A percentile compares a stretch with the other conserved stretches of the same genome.
Conservation (phyloP, 2,329 filamentous ascomycete genomes). For the Helminthosporium solani region DNA sequence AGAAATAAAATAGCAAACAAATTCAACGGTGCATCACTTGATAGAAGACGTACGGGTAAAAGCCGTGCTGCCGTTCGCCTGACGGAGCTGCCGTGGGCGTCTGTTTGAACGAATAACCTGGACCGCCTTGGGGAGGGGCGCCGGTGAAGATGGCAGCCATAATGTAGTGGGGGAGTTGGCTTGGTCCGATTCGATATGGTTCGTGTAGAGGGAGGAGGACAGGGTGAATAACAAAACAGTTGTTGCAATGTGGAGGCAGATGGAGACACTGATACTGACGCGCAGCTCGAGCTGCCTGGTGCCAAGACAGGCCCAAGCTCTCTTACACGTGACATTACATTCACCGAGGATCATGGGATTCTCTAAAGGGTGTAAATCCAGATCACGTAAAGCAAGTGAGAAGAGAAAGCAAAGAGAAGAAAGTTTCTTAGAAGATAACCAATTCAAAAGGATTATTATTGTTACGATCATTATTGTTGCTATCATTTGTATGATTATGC, state of each 20-base stretch:
- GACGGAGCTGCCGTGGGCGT: constrained; percentile 49
- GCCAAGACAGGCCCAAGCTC: constrained; percentile 12
- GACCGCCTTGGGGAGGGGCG: constrained; percentile 52
- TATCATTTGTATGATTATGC: constrained; percentile 14
- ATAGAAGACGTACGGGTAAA: constrained; percentile 85
- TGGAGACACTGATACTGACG: constrained; percentile 28
- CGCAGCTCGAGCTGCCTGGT: constrained; percentile 22
- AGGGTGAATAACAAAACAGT: constrained; percentile 1
- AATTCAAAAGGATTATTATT: too few relatives aligned
- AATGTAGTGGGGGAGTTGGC: too few relatives aligned
- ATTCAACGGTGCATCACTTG: too few relatives aligned
- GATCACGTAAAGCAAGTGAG: too few relatives aligned
- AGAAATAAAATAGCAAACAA: too few relatives aligned
- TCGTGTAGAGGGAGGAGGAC: too few relatives aligned
- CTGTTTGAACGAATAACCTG: constrained; percentile 63
- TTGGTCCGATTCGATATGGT: too few relatives aligned
- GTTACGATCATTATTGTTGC: background rate
- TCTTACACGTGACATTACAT: constrained; percentile 11
- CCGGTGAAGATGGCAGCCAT: constrained; percentile 59
- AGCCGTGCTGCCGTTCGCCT: constrained; percentile 69
- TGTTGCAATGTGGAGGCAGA: constrained; percentile 27
- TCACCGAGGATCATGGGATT: background rate
- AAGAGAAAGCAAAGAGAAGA: too few relatives aligned
- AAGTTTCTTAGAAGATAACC: too few relatives aligned
- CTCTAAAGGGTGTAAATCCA: background rate